Base-by-base conservation (phyloP, 345 rosid genomes). In the Microcos paniculata region DNA sequence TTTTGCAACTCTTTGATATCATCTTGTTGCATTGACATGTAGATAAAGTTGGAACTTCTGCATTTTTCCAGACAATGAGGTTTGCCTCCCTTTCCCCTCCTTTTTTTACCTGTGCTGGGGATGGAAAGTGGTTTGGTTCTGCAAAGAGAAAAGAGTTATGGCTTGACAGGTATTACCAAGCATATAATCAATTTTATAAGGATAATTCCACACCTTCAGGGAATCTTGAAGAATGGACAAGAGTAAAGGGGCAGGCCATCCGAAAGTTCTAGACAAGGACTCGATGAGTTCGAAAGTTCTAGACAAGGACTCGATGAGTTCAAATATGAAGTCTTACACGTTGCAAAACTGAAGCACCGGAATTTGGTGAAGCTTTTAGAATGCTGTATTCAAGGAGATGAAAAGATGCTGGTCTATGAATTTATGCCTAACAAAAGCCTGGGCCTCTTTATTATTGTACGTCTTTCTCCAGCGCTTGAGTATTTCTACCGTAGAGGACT, bases 331-430 rank as follows among this genome's bases (percentile, higher is more conserved):
- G 76, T 75, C n/a, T 26, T 49, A 12, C 45, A 70, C 23, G 72
- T 85, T 31, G 70, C 85, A 3, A 83, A 77, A 68, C 83, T 85
- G 59, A 83, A 83, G 65, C 88, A 83, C 69, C 51, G 83, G 52
- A 85, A 86, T 63, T 83, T 81, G 7, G 85, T 81, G 63, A 83
- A 75, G 81, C 84, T 83, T 64, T 62, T 83, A 1, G 85, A 85
- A 31, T 83, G 77, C n/a, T 81, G 86, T 72, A 73, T 62, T 23
- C 59, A 83, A 19, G 51, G 35, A 30, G 85, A 80, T 31, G 80
- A 81, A 72, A 83, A 67, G 33, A 49, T 81, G 53, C 31, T 83
- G 35, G 63, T 85, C 30, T 83, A 81, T 55, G 86, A 85, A 59
- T 83, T 74, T 76, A 45, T 85, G 83, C 82, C 82, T 2, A 86